phyloP scores from a whole-genome alignment of 2,329 filamentous ascomycete species.

The Clarireedia hainanense region DNA sequence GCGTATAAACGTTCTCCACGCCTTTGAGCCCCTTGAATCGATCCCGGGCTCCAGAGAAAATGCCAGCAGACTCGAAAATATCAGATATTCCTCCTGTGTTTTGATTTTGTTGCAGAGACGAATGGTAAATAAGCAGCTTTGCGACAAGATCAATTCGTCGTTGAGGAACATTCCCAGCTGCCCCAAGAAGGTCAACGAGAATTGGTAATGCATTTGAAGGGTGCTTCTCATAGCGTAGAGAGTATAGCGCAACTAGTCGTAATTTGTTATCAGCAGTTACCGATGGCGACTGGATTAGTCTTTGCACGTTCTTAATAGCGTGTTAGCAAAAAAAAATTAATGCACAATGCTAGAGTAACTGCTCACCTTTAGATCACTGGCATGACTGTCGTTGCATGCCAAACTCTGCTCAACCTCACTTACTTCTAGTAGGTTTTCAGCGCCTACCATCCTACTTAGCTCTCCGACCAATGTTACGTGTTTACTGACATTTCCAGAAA shows the following conservation, averaged over 20 bases:
- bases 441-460: conserved; percentile 77
- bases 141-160: conserved; percentile 72
- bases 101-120: conserved; percentile 73
- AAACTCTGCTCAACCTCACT: conserved; percentile 95
- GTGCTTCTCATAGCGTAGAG: conserved; percentile 82
- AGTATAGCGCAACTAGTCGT: conserved; percentile 86
- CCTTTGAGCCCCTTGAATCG: conserved; percentile 93
- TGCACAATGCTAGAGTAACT: neutral
- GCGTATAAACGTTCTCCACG: conserved; percentile 97
- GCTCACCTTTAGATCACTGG: conserved; percentile 75
- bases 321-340: neutral
- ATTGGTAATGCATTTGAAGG: conserved; percentile 76
- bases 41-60: conserved; percentile 81
- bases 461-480: conserved; percentile 95
- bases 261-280: conserved; percentile 80
- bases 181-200: conserved; percentile 76
- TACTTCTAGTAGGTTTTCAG: conserved; percentile 85
- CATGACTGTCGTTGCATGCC: conserved; percentile 94
- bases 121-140: conserved; percentile 77
- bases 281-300: conserved; percentile 70
- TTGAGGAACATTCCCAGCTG: conserved; percentile 72
- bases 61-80: conserved; percentile 83
- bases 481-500: conserved; percentile 97
- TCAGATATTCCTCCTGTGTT: conserved; percentile 77
- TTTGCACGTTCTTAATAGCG: conserved; percentile 63